These are phyloP conservation scores for Metarhizium anisopliae DNA, from an alignment of 2,329 filamentous ascomycete species.

Conservation along the genomic window DNA sequence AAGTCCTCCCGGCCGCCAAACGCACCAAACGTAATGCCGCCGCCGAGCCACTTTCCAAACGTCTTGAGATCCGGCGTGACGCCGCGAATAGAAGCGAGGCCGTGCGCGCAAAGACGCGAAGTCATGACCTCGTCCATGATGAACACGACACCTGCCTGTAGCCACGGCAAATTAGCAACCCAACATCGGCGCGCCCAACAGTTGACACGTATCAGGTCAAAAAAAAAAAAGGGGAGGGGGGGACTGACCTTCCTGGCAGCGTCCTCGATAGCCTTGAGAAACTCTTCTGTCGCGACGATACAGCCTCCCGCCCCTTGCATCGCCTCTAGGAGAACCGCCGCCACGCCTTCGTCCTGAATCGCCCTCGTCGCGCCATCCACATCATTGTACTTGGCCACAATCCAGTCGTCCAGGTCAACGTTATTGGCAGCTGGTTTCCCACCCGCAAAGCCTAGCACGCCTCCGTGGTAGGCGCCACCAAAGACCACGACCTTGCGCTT, in stretches of 20 bases:
- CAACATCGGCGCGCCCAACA: background rate
- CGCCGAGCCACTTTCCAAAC: conserved; percentile 58
- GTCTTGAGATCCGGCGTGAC: conserved; percentile 53
- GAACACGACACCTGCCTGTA: conserved; percentile 43
- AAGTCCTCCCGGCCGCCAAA: conserved; percentile 53
- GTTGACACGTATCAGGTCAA: too few relatives aligned
- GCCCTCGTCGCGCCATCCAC: too few relatives aligned
- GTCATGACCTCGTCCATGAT: conserved; percentile 69
- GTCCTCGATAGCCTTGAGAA: conserved; percentile 41
- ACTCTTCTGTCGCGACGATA: conserved; percentile 39
- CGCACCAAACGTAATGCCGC: conserved; percentile 56
- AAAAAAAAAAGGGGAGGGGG: too few relatives aligned
- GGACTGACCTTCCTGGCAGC: conserved; percentile 28
- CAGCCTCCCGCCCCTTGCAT: conserved; percentile 58
- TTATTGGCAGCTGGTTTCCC: too few relatives aligned
- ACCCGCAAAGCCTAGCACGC: too few relatives aligned
- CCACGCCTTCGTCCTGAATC: too few relatives aligned
- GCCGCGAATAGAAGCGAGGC: conserved; percentile 27
- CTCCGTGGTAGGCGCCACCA: too few relatives aligned
- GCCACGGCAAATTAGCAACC: background rate
- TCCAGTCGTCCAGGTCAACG: too few relatives aligned
- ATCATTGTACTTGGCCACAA: too few relatives aligned
- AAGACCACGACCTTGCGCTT: too few relatives aligned
- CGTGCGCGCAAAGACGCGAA: conserved; percentile 42
- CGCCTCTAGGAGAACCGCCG: conserved; percentile 17